Conservation (phyloP, 768 basidiomycete genomes). For the Solioccasus polychromus region DNA sequence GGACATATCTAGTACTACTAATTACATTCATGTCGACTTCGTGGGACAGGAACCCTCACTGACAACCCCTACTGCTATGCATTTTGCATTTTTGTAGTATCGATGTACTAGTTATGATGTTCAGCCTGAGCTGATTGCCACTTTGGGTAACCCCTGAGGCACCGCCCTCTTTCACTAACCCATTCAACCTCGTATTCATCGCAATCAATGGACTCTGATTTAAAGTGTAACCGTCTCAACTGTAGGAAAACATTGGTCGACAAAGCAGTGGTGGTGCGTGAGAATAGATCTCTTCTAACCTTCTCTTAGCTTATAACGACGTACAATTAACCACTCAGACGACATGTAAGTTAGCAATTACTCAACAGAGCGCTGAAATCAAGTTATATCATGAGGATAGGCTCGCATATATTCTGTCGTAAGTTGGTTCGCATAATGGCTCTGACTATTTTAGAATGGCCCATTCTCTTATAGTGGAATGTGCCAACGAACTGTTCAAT, state of each 20-base stretch:
- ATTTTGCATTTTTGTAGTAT: background rate
- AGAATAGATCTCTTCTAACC: background rate
- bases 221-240: constrained; percentile 77
- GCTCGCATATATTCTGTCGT: constrained; percentile 89
- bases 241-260: constrained; percentile 67
- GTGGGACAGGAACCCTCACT: constrained; percentile 26
- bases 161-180: background rate
- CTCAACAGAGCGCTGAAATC: background rate
- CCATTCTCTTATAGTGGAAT: constrained; percentile 53
- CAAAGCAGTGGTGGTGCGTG: constrained; percentile 81
- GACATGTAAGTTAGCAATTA: constrained; percentile 43
- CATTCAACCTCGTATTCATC: no score
- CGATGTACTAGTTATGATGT: constrained; percentile 25
- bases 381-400: constrained; percentile 33
- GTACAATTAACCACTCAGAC: constrained; percentile 40
- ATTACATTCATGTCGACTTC: constrained; percentile 30
- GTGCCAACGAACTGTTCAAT: constrained; percentile 82
- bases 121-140: constrained; percentile 4
- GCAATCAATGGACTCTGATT: constrained; percentile 62
- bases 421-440: constrained; percentile 10
- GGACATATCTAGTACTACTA: constrained; percentile 22
- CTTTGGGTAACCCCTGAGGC: constrained; percentile 8
- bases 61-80: constrained; percentile 21
- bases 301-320: background rate
- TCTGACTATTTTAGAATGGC: background rate